Conservation (phyloP, 331 rosid genomes). For the Arachis monticola region DNA sequence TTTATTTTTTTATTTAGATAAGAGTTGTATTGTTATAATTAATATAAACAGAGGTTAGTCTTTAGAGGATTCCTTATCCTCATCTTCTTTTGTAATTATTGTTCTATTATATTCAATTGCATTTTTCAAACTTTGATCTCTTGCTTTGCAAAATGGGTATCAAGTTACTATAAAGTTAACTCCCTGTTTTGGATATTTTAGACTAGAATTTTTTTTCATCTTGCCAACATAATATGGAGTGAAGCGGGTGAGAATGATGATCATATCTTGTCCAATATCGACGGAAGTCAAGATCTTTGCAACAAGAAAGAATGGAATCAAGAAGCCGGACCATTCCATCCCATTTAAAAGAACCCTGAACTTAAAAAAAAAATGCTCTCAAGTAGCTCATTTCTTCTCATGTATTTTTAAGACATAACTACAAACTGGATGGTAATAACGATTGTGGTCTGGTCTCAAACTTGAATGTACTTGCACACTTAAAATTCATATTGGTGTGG, state of each 20-base stretch:
- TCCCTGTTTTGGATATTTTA: conserved; percentile 27
- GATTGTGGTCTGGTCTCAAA: too few relatives aligned
- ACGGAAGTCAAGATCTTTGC: conserved; percentile 58
- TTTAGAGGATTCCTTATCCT: background rate
- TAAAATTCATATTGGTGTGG: too few relatives aligned
- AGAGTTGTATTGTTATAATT: too few relatives aligned
- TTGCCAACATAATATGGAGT: conserved; percentile 88
- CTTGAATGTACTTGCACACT: too few relatives aligned
- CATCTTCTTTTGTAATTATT: background rate
- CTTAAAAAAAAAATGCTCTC: too few relatives aligned
- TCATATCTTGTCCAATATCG: conserved; percentile 85
- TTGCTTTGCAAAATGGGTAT: background rate
- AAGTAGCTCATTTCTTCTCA: too few relatives aligned
- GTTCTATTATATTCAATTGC: background rate
- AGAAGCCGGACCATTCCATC: conserved; percentile 38
- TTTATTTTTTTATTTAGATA: too few relatives aligned
- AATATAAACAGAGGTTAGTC: too few relatives aligned
- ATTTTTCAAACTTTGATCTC: conserved; percentile 17
- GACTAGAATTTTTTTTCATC: conserved; percentile 61
- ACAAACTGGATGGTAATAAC: too few relatives aligned
- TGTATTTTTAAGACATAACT: too few relatives aligned
- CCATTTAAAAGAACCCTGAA: too few relatives aligned
- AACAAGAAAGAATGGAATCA: conserved; percentile 64
- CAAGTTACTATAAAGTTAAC: background rate
- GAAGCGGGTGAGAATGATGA: conserved; percentile 78